Evolutionary conservation across 1,139 yeast genomes (phyloP).

Genomic region (Yamadazyma diospyri): DNA sequence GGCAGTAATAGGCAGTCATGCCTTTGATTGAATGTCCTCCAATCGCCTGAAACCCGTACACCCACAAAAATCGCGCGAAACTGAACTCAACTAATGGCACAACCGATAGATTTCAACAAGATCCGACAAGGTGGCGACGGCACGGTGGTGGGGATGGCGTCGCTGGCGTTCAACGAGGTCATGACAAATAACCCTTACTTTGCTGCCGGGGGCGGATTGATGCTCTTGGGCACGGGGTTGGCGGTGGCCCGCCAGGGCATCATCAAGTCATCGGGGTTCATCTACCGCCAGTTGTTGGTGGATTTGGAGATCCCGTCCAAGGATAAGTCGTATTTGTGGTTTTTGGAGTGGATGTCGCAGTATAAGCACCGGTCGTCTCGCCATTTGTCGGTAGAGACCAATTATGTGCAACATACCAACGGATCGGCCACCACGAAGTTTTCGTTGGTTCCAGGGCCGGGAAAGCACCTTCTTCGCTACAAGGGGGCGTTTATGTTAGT

Average conservation of each 20-base stretch:
- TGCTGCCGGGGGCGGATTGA: slow-evolving; percentile 96
- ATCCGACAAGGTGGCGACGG: slow-evolving; percentile 39
- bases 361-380: slow-evolving; percentile 71
- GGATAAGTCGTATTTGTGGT: slow-evolving; percentile 94
- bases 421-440: slow-evolving; percentile 88
- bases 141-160: slow-evolving; percentile 29
- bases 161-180: slow-evolving; percentile 47
- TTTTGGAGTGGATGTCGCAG: slow-evolving; percentile 93
- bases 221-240: slow-evolving; percentile 86
- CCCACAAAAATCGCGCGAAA: no score
- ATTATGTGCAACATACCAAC: slow-evolving; percentile 83
- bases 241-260: slow-evolving; percentile 76
- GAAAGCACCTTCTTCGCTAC: slow-evolving; percentile 82
- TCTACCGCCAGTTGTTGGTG: slow-evolving; percentile 81
- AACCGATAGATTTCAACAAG: slow-evolving; percentile 33
- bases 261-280: slow-evolving; percentile 57
- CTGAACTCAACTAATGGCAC: no score
- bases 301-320: slow-evolving; percentile 92
- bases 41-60: no score
- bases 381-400: slow-evolving; percentile 88
- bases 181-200: slow-evolving; percentile 82
- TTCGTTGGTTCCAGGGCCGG: slow-evolving; percentile 96
- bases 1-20: no score
- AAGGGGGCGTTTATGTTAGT: slow-evolving; percentile 87
- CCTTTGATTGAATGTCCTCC: no score